Base-by-base conservation (phyloP, 805 yeast species). In the Candida jianshihensis region DNA sequence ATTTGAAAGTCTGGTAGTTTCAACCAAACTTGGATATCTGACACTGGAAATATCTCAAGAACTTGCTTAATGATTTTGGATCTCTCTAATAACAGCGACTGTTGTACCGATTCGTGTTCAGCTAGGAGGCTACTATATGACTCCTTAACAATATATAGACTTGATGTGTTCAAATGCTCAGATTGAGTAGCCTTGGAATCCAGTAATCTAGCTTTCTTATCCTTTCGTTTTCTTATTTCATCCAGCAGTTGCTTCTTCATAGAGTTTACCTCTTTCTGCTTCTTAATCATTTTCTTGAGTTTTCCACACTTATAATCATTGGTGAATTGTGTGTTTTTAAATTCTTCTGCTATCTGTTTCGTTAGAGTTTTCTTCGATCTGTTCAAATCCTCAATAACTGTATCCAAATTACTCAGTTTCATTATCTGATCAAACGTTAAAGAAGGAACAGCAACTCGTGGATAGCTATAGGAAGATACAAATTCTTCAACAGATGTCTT, bases 381-480 rank as follows among this genome's bases (percentile, higher is more conserved):
- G 15, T 36, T 35, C 18, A 63, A 35, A 35, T 67, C 72, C 21
- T 54, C 51, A 10, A 64, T 54, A 34, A 66, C 61, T 14, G 53
- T 40, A 13, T 62, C 60, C 12, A 62, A 43, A 21, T 64, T 64
- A 34, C 63, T 63, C 39, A 67, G 36, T 35, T 64, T 66, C 70
- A 67, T 63, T 11, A 64, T 54, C 19, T 60, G 63, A 37, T 66
- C 71, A 42, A 59, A 67, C 0, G 63, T 49, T 36, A 67, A 54
- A 1, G 65, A 53, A 9, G 32, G 35, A 5, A 38, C 38, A 8
- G 24, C 35, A 43, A 19, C 22, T 29, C 9, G 19, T 17, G 30
- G 43, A 33, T 14, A 32, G 32, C 6, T 34, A 17, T 26, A 37
- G 34, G 38, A 4, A 13, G 21, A n/a, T 14, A 11, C 21, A 6